Base-by-base conservation (phyloP, 108 stramenopile genomes). In the Epithemia pelagica region DNA sequence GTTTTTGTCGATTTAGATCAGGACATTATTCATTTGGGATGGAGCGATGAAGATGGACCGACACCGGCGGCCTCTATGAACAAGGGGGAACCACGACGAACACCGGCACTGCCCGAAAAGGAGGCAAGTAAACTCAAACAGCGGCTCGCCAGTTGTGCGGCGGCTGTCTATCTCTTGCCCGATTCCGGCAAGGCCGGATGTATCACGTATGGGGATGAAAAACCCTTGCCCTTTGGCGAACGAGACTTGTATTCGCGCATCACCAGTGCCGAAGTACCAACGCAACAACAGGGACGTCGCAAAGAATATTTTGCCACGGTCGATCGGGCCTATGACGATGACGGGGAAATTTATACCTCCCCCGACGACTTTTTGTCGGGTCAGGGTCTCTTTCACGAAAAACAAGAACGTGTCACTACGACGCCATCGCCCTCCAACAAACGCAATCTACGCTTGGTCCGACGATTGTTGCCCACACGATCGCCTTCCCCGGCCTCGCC, bases 1-100 rank as follows among this genome's bases (percentile, higher is more conserved):
- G 80, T 95, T 15, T 81, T 88, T 31, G 89, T 95, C 0, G 89
- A 92, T 76, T 57, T 92, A 24, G 94, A 95, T 71, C 64, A 67
- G 21, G 94, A 92, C 65, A 74, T 68, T 0, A 69, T 95, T 37
- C 81, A 86, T 58, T 64, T 95, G 28, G 89, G 92, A 29, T 72
- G 74, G 30, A 76, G 83, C 32, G 81, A 86, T 26, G 82, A 75
- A 22, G 65, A 67, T 20, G 64, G 24, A 28, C 52, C 66, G 10
- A 46, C 37, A 15, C 37, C 37, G 10, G 5, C 37, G 15, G n/a
- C n/a, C n/a, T 46, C 37, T 15, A 46, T 15, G 37, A 5, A 46
- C 37, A 46, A 46, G 37, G 51, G 64, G 61, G 32, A 25, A 27
- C 31, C 60, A 23, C 51, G 28, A 21, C n/a, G 25, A 54, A 27